Base-by-base conservation (phyloP, 176 grass and related monocot species). In the Zea luxurians region DNA sequence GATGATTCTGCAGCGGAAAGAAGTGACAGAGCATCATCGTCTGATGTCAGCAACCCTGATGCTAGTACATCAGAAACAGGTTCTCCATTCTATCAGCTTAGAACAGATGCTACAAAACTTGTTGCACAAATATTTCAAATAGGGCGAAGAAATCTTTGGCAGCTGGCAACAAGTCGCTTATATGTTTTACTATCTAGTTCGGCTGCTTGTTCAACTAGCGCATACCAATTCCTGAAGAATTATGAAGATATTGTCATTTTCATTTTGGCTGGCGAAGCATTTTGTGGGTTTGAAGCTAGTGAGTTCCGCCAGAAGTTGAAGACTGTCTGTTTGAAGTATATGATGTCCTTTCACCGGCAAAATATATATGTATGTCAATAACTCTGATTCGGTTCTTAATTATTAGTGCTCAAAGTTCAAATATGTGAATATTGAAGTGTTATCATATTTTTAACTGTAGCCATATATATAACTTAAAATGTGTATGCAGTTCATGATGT, bases 101-200 rank as follows among this genome's bases (percentile, higher is more conserved):
- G 96, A 79, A 82, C 82, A 83, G 96, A 99, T 84, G 85, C 96
- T 49, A 87, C 96, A 52, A 80, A 77, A 78, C 85, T 89, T 75
- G 89, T 99, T 82, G 81, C 85, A 4, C 82, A 83, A 74, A 89
- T 90, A 88, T 86, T 99, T 83, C 92, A 92, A 80, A 92, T 86
- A 88, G 96, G 96, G 55, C 84, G 90, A 88, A 92, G 88, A 83
- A 99, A 99, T 90, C 80, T 99, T 78, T 99, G 96, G 96, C 92
- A 99, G 83, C 86, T 95, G 66, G 85, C 87, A 61, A 95, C 96
- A 80, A 99, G 96, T 90, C 96, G 96, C 59, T 67, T 99, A 55
- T 94, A 88, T 81, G 96, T 92, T 76, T 78, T 99, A 80, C 76
- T 99, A 16, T 94, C 96, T 48, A 91, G 80, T 79, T 88, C 89